Percentiles rank a stretch among this genome's conserved stretches.
phyloP scores from a whole-genome alignment of 805 yeast species.

The Kockiozyma suomiensis region DNA sequence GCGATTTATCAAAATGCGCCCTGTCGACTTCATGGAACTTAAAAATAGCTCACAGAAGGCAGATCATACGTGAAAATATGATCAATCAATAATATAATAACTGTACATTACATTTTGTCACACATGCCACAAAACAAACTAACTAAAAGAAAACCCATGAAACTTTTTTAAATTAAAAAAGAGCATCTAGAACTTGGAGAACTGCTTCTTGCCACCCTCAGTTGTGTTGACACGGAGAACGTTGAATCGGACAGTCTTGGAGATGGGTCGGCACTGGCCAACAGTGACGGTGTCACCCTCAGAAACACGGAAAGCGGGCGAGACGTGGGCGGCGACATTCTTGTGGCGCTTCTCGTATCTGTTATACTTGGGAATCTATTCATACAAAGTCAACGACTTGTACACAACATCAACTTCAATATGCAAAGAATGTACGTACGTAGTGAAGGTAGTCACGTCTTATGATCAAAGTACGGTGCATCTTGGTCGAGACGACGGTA shows the following conservation, averaged over 20 bases:
- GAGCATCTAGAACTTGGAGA: slow-evolving; percentile 79
- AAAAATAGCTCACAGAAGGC: background rate
- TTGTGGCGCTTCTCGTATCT: slow-evolving; percentile 99
- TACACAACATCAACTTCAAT: background rate
- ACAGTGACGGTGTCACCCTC: slow-evolving; percentile 99
- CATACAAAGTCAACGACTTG: background rate
- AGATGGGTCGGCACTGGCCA: slow-evolving; percentile 99
- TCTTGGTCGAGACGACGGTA: slow-evolving; percentile 99
- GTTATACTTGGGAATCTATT: slow-evolving; percentile 92
- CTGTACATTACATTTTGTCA: slow-evolving; percentile 28
- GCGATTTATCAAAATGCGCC: no score
- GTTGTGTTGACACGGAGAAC: slow-evolving; percentile 89
- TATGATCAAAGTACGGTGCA: slow-evolving; percentile 99
- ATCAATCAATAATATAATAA: slow-evolving; percentile 5
- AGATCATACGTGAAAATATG: background rate
- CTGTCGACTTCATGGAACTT: no score
- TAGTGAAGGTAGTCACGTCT: slow-evolving; percentile 99
- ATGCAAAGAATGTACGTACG: slow-evolving; percentile 35
- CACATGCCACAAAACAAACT: slow-evolving; percentile 25
- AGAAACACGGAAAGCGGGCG: slow-evolving; percentile 99
- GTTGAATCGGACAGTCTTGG: slow-evolving; percentile 99
- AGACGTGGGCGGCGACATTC: slow-evolving; percentile 99
- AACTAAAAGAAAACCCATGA: slow-evolving; percentile 21
- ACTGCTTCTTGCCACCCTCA: slow-evolving; percentile 86
- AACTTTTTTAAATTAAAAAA: slow-evolving; percentile 18